These are phyloP conservation scores for Phyllosticta citriasiana DNA, from an alignment of 2,329 filamentous ascomycete genomes.

Conservation along the genomic window DNA sequence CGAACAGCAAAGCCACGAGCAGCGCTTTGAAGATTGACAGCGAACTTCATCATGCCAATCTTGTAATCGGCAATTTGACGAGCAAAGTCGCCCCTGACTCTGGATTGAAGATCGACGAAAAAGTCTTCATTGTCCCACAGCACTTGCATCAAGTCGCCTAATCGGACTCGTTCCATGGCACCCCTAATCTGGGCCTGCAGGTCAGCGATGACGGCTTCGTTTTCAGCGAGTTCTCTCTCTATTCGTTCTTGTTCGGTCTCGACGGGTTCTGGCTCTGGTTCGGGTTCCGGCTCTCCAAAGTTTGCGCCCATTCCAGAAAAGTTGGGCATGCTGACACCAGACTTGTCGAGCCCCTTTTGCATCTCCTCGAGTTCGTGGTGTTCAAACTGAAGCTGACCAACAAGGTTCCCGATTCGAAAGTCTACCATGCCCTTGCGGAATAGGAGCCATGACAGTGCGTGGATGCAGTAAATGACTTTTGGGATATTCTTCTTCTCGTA, in stretches of 20 bases:
- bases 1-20: conserved; percentile 68
- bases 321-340: conserved; percentile 91
- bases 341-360: conserved; percentile 92
- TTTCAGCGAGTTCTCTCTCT: conserved; percentile 69
- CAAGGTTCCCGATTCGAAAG: conserved; percentile 92
- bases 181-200: conserved; percentile 82
- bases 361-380: conserved; percentile 95
- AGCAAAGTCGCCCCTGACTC: conserved; percentile 78
- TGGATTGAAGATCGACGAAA: conserved; percentile 73
- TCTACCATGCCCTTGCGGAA: conserved; percentile 90
- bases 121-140: conserved; percentile 79
- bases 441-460: conserved; percentile 93
- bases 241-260: conserved; percentile 88
- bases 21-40: conserved; percentile 67
- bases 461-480: conserved; percentile 98
- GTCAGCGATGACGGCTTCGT: conserved; percentile 62
- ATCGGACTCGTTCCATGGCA: conserved; percentile 62
- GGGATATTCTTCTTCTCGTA: conserved; percentile 99
- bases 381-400: conserved; percentile 93
- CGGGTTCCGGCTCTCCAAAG: conserved; percentile 74
- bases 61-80: conserved; percentile 76
- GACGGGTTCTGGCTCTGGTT: conserved; percentile 58
- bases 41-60: conserved; percentile 72
- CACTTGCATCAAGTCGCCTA: conserved; percentile 75
- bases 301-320: conserved; percentile 96